Evolutionary conservation across 1,284 basidiomycete genomes (phyloP), one percentile per base, ranked within the genome.

Genomic region (Cerrena zonata): DNA sequence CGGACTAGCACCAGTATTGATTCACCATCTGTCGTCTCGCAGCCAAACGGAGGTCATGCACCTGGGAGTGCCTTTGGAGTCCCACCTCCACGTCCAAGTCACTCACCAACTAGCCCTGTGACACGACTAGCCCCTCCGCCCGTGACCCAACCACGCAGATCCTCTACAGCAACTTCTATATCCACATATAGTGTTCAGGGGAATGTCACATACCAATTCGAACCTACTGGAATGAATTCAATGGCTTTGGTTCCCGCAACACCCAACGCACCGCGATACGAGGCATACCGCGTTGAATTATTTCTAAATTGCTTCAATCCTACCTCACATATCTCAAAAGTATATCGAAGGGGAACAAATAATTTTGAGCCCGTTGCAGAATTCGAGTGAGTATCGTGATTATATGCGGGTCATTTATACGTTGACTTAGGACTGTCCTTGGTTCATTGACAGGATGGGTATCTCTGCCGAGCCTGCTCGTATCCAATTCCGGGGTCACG

Each of bases 291-390:
- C 24, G 46, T 58, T n/a, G 50, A 53, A 5, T 49, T 56, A 5
- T 22, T 34, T 30, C 42, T 55, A 3, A 58, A 55, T 46, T 51
- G 48, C 30, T 58, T 58, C 40, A 54, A 27, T 12, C 56, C 56
- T 3, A 50, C 48, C 5, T 54, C 54, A 21, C 51, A 49, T 40
- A 50, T 56, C 37, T 56, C 56, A 1, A 53, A 48, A 7, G 21
- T 58, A 1, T 38, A 44, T 12, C 54, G 54, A 3, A 13, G 21
- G 13, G 53, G 53, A 2, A n/a, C 15, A 15, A 39, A 19, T 42
- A 18, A 48, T 15, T 27, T 37, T 10, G 47, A 45, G 23, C 37
- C 48, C 22, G 51, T 54, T 15, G 53, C 44, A 5, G 45, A 52
- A 22, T 58, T 58, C 24, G 56, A 56, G 56, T 58, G 30, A 40